Evolutionary conservation across 225 moss, liverwort and hornwort species (phyloP).

Genomic region (Pseudoscleropodium purum): DNA sequence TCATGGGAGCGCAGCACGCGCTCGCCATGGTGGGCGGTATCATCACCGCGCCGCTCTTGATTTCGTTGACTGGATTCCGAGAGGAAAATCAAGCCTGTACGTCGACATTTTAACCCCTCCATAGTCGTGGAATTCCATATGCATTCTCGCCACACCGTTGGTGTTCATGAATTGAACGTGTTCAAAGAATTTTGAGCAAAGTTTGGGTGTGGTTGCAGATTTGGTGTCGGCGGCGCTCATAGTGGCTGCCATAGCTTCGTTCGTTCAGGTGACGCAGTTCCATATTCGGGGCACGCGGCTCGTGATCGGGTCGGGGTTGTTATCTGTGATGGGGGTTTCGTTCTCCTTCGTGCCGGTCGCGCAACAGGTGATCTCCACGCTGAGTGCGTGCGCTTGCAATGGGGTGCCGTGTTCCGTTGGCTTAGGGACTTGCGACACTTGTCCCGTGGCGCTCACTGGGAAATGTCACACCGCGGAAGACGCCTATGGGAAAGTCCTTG

Average conservation of each 20-base stretch:
- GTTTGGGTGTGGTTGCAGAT: constrained; percentile 26
- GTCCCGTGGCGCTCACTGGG: constrained; percentile 35
- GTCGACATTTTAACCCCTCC: background rate
- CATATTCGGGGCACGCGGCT: constrained; percentile 35
- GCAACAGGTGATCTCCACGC: constrained; percentile 55
- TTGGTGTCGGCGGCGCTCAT: constrained; percentile 87
- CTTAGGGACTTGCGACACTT: constrained; percentile 13
- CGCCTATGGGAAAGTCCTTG: constrained; percentile 86
- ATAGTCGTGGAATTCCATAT: background rate
- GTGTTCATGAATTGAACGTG: background rate
- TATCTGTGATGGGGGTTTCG: constrained; percentile 88
- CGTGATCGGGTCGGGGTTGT: constrained; percentile 84
- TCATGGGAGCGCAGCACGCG: constrained; percentile 94
- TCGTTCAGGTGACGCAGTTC: constrained; percentile 63
- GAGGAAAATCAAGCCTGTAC: constrained; percentile 33
- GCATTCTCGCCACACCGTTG: background rate
- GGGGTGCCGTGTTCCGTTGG: constrained; percentile 44
- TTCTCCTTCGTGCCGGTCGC: constrained; percentile 80
- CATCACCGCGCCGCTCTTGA: constrained; percentile 64
- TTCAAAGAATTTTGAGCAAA: background rate
- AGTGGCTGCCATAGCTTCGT: constrained; percentile 55
- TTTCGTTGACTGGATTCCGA: constrained; percentile 35
- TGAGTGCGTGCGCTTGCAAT: constrained; percentile 47
- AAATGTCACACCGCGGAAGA: constrained; percentile 36
- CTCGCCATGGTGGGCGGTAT: constrained; percentile 96